Evolutionary conservation across 306 rosid genomes (phyloP).

Genomic region (Geum urbanum): DNA sequence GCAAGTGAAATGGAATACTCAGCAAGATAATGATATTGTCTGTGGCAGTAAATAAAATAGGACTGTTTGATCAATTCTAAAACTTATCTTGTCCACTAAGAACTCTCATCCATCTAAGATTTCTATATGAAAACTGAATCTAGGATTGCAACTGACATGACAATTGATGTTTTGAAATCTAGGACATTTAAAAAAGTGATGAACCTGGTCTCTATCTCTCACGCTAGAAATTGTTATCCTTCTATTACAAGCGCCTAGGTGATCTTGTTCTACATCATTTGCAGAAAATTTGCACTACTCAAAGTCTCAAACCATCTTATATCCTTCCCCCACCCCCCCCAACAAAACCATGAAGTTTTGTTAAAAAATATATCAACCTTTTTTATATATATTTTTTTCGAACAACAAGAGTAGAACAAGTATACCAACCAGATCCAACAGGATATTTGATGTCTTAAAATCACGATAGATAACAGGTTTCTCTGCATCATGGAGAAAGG

Average conservation of each 20-base stretch:
- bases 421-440: conserved; percentile 67
- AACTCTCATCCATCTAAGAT: too few relatives aligned
- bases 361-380: not conserved
- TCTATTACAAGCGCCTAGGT: not conserved
- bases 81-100: too few relatives aligned
- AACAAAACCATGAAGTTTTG: not conserved
- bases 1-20: not conserved
- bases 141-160: not conserved
- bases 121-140: not conserved
- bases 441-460: conserved; percentile 89
- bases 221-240: not conserved
- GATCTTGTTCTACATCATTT: not conserved
- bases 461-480: conserved; percentile 98
- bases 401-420: not conserved
- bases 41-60: too few relatives aligned
- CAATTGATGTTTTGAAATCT: too few relatives aligned
- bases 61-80: too few relatives aligned
- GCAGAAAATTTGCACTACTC: not conserved
- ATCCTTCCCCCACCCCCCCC: not conserved
- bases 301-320: not conserved
- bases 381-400: not conserved
- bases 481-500: conserved; percentile 95
- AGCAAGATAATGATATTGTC: not conserved
- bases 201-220: not conserved
- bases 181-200: not conserved